Percentiles rank a stretch among this genome's conserved stretches.
Conservation (phyloP, 306 rosid genomes). For the Trichosanthes truncata region DNA sequence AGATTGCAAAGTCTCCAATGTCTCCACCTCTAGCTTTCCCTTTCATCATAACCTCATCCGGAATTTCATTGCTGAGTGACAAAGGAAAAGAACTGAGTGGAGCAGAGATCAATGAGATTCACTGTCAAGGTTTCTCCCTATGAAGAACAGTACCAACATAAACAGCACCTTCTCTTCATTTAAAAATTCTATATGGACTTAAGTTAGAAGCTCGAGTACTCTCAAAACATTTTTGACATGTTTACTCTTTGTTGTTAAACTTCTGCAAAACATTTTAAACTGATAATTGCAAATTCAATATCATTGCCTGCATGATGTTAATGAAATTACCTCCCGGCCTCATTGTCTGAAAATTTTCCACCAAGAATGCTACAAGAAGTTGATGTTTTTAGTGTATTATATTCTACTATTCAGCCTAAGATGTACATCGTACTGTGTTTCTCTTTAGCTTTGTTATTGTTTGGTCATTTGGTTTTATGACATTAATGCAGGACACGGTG, state of each 20-base stretch:
- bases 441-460: not conserved
- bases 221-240: not conserved
- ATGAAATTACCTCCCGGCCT: not conserved
- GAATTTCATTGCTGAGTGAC: conserved; percentile 52
- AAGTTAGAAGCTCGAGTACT: not conserved
- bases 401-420: not conserved
- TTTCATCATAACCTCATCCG: conserved; percentile 55
- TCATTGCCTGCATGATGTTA: not conserved
- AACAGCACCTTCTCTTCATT: not conserved
- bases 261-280: not conserved
- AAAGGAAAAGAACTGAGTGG: conserved; percentile 58
- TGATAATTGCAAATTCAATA: not conserved
- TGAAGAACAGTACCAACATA: conserved; percentile 6
- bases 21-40: conserved; percentile 80
- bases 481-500: not conserved
- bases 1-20: conserved; percentile 77
- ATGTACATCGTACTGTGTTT: not conserved
- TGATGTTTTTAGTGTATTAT: not conserved
- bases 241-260: not conserved
- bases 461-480: not conserved
- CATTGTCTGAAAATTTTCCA: not conserved
- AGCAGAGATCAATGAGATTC: conserved; percentile 57
- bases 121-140: conserved; percentile 62
- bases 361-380: not conserved
- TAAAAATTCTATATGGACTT: not conserved